phyloP scores from a whole-genome alignment of 176 grass and related monocot genomes.

The Hsuehochloa calcarea region DNA sequence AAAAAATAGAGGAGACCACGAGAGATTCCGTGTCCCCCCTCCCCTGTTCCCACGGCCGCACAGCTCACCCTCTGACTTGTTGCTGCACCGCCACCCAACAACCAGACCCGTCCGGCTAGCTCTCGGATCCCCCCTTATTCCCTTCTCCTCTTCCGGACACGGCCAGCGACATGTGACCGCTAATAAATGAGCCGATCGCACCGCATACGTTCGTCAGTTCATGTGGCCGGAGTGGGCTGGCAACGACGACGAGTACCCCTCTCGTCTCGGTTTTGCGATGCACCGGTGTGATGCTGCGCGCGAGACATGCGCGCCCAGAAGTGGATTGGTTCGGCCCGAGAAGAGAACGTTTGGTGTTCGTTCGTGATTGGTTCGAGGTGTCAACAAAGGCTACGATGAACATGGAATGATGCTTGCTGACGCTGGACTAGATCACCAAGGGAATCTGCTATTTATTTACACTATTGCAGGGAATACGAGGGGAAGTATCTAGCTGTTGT shows the following conservation, averaged over 20 bases:
- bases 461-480: background rate
- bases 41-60: slow-evolving; percentile 4
- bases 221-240: background rate
- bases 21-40: slow-evolving; percentile 48
- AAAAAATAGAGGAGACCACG: slow-evolving; percentile 31
- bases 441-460: background rate
- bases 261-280: background rate
- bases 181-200: background rate
- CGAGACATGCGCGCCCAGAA: background rate
- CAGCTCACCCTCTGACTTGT: slow-evolving; percentile 29
- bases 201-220: background rate
- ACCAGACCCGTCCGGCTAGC: background rate
- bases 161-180: slow-evolving; percentile 31
- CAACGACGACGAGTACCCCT: background rate
- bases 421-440: background rate
- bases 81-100: slow-evolving; percentile 52
- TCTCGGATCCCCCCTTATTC: slow-evolving; percentile 28
- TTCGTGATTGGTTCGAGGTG: background rate
- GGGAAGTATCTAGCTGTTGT: background rate
- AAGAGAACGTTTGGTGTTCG: background rate
- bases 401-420: background rate
- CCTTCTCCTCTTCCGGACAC: background rate
- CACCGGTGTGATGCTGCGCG: background rate
- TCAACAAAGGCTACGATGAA: background rate
- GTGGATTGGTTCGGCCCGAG: background rate